Conservation (phyloP, 371 early-diverging fungal genomes). For the Homolaphlyctis polyrhiza region DNA sequence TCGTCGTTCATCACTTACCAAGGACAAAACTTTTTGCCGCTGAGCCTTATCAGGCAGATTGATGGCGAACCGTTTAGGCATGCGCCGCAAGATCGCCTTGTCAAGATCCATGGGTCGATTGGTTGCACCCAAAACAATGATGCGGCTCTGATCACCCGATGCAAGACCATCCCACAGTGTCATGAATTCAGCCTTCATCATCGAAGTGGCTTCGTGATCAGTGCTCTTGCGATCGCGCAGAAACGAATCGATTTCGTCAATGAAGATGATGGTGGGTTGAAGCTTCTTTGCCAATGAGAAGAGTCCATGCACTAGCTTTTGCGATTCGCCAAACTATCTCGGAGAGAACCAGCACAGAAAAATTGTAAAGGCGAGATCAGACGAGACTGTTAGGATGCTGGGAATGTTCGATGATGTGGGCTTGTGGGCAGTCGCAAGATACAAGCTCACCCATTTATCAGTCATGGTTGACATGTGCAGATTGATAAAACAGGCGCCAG, state of each 20-base stretch:
- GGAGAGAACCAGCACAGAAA: slow-evolving; percentile 1
- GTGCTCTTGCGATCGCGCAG: slow-evolving; percentile 82
- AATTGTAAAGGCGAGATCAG: slow-evolving; percentile 2
- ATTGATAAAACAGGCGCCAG: slow-evolving; percentile 93
- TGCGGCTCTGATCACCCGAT: slow-evolving; percentile 67
- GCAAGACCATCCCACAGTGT: slow-evolving; percentile 93
- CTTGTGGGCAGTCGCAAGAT: too few species aligned
- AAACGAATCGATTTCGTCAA: slow-evolving; percentile 97
- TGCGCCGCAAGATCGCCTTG: slow-evolving; percentile 89
- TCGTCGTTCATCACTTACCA: slow-evolving; percentile 62
- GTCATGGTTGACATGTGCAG: slow-evolving; percentile 92
- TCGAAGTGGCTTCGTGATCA: slow-evolving; percentile 93
- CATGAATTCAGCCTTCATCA: slow-evolving; percentile 99
- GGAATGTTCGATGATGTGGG: too few species aligned
- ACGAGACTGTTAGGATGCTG: not conserved
- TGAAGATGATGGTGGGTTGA: slow-evolving; percentile 93
- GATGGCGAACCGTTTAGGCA: slow-evolving; percentile 94
- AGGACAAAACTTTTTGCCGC: slow-evolving; percentile 79
- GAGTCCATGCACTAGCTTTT: slow-evolving; percentile 86
- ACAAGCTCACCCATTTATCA: slow-evolving; percentile 82
- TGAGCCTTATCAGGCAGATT: slow-evolving; percentile 84
- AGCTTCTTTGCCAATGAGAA: slow-evolving; percentile 91
- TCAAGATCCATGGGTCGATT: slow-evolving; percentile 98
- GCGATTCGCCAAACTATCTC: slow-evolving; percentile 84
- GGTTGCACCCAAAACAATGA: slow-evolving; percentile 69